Evolutionary conservation across 495 filamentous ascomycete species (phyloP).

Genomic region (Penicillium atrosanguineum): DNA sequence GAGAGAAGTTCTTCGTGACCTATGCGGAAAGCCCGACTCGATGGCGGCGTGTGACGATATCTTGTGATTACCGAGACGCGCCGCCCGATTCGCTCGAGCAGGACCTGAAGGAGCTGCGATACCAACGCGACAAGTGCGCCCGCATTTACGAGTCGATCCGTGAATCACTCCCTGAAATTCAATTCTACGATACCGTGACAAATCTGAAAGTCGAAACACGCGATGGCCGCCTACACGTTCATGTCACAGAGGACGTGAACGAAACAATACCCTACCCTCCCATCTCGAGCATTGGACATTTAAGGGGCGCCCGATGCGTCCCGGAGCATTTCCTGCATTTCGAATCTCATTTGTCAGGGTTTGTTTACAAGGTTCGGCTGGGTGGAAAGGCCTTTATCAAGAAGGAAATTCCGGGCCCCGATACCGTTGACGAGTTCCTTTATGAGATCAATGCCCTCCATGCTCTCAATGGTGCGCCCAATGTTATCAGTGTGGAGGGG

Average conservation of each 20-base stretch:
- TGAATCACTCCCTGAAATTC: slow-evolving; percentile 84
- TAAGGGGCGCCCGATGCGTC: slow-evolving; percentile 61
- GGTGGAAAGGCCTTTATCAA: slow-evolving; percentile 76
- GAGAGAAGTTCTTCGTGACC: slow-evolving; percentile 98
- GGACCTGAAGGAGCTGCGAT: slow-evolving; percentile 73
- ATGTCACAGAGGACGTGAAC: slow-evolving; percentile 96
- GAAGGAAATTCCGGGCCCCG: slow-evolving; percentile 96
- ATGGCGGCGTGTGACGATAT: slow-evolving; percentile 89
- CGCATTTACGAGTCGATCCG: slow-evolving; percentile 95
- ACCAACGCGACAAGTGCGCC: slow-evolving; percentile 91
- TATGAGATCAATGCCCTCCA: slow-evolving; percentile 97
- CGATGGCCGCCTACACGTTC: slow-evolving; percentile 87
- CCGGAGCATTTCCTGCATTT: slow-evolving; percentile 76
- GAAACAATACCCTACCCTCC: slow-evolving; percentile 91
- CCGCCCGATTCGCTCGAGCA: slow-evolving; percentile 79
- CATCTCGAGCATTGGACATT: slow-evolving; percentile 69
- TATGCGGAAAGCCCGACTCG: slow-evolving; percentile 75
- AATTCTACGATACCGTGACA: slow-evolving; percentile 93
- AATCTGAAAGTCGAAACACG: slow-evolving; percentile 93
- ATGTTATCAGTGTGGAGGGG: slow-evolving; percentile 85
- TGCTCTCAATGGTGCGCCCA: slow-evolving; percentile 65
- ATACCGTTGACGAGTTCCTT: slow-evolving; percentile 94
- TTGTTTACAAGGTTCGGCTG: slow-evolving; percentile 89
- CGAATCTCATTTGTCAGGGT: slow-evolving; percentile 89
- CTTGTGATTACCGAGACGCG: slow-evolving; percentile 86